Conservation (phyloP, 495 filamentous ascomycete species). For the Haplographium delicatum region DNA sequence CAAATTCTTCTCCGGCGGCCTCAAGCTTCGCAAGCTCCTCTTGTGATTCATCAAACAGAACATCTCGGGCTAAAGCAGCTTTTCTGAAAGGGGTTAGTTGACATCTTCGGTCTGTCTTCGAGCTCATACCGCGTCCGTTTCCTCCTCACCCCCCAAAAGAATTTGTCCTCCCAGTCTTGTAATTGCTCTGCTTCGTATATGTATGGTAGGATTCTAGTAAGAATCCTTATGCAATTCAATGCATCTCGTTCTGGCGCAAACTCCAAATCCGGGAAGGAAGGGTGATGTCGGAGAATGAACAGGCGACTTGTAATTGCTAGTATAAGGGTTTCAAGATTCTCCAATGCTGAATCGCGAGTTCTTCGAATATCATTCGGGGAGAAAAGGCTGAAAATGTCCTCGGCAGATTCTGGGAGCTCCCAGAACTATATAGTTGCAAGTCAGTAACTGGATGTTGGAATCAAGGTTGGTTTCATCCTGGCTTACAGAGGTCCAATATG, state of each 20-base stretch:
- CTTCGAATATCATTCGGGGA: constrained; percentile 89
- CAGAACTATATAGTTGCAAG: constrained; percentile 64
- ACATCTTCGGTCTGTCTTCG: constrained; percentile 32
- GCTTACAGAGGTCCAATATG: constrained; percentile 87
- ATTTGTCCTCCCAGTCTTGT: constrained; percentile 81
- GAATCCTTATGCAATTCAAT: constrained; percentile 87
- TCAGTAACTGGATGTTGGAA: constrained; percentile 2
- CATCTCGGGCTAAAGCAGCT: constrained; percentile 53
- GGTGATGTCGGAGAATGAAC: constrained; percentile 75
- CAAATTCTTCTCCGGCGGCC: constrained; percentile 53
- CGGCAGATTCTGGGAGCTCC: constrained; percentile 92
- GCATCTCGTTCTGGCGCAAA: constrained; percentile 85
- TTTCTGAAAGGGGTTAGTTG: constrained; percentile 38
- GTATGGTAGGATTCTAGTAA: constrained; percentile 89
- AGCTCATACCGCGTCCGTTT: constrained; percentile 41
- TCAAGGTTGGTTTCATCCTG: not conserved
- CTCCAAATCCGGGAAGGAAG: constrained; percentile 84
- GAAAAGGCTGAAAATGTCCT: constrained; percentile 97
- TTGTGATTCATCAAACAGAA: constrained; percentile 77
- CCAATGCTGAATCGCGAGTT: constrained; percentile 76
- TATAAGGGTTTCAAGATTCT: constrained; percentile 89
- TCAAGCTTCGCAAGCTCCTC: constrained; percentile 41
- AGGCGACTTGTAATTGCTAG: constrained; percentile 76
- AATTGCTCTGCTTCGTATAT: constrained; percentile 88
- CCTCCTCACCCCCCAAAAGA: constrained; percentile 82